These are phyloP conservation scores for Litchi chinensis DNA, from an alignment of 345 rosid genomes.

Conservation along the genomic window DNA sequence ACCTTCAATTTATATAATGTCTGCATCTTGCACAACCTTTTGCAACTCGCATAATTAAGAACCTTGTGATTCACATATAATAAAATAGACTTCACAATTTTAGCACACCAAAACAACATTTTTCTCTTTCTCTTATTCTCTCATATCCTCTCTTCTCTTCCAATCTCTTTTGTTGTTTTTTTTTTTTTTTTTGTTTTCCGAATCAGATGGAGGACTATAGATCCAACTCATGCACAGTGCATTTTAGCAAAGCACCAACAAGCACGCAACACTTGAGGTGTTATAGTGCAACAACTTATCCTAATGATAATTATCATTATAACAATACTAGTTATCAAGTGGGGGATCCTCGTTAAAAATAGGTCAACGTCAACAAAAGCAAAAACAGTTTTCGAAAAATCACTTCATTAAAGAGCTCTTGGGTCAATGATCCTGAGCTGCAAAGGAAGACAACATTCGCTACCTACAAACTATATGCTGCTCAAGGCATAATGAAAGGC, in stretches of 20 bases:
- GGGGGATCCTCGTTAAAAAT: conserved; percentile 27
- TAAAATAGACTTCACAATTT: too few relatives aligned
- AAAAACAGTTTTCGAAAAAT: conserved; percentile 36
- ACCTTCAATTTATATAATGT: neutral
- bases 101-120: too few relatives aligned
- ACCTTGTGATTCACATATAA: neutral
- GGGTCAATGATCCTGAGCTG: conserved; percentile 86
- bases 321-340: too few relatives aligned
- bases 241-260: conserved; percentile 30
- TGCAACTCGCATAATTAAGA: neutral
- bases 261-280: conserved; percentile 67
- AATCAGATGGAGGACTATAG: conserved; percentile 68
- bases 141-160: too few relatives aligned
- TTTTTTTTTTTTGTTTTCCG: too few relatives aligned
- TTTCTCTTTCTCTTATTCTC: too few relatives aligned
- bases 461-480: conserved; percentile 75
- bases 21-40: neutral
- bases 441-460: conserved; percentile 95
- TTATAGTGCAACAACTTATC: conserved; percentile 42
- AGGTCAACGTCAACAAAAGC: conserved; percentile 53
- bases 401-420: conserved; percentile 46
- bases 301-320: conserved; percentile 17
- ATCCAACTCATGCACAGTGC: conserved; percentile 54
- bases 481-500: conserved; percentile 89
- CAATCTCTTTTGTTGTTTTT: too few relatives aligned